These are phyloP conservation scores for Lineolata rhizophorae DNA, from an alignment of 495 filamentous ascomycete species.

Conservation along the genomic window DNA sequence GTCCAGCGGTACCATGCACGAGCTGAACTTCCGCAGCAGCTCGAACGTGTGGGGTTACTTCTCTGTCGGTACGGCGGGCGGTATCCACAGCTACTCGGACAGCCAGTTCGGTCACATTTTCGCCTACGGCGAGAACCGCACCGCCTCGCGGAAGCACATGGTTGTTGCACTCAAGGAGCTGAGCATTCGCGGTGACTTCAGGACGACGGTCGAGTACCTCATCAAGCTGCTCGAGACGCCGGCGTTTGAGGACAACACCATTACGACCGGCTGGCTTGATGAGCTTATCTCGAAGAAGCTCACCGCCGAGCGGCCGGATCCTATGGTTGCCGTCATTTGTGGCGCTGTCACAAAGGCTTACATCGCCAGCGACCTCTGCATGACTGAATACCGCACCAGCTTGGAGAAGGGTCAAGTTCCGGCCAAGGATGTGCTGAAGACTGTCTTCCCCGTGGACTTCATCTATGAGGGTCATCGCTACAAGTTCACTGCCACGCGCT, in stretches of 20 bases:
- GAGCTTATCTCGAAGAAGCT: constrained; percentile 96
- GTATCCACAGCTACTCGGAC: constrained; percentile 98
- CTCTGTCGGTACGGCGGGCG: constrained; percentile 87
- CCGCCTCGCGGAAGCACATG: constrained; percentile 97
- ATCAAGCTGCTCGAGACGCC: constrained; percentile 98
- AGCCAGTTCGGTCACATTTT: constrained; percentile 99
- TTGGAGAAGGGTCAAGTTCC: constrained; percentile 97
- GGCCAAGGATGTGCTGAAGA: constrained; percentile 88
- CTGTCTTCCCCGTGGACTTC: constrained; percentile 94
- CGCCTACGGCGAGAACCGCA: constrained; percentile 91
- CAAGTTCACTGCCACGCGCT: constrained; percentile 94
- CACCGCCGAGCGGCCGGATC: constrained; percentile 87
- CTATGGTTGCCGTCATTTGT: constrained; percentile 73
- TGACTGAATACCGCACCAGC: constrained; percentile 65
- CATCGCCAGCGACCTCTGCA: constrained; percentile 68
- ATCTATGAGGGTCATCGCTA: constrained; percentile 93
- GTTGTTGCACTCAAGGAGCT: constrained; percentile 95
- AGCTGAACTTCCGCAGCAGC: constrained; percentile 94
- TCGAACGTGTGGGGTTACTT: constrained; percentile 99
- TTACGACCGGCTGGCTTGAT: constrained; percentile 96
- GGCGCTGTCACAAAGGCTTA: constrained; percentile 92
- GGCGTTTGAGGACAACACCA: constrained; percentile 96
- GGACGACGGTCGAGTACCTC: constrained; percentile 94
- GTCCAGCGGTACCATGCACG: constrained; percentile 95
- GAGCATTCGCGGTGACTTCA: constrained; percentile 97